Evolutionary conservation across 2,329 filamentous ascomycete species (phyloP), one percentile per base, ranked within the genome.

Genomic region (Neonectria neomacrospora): DNA sequence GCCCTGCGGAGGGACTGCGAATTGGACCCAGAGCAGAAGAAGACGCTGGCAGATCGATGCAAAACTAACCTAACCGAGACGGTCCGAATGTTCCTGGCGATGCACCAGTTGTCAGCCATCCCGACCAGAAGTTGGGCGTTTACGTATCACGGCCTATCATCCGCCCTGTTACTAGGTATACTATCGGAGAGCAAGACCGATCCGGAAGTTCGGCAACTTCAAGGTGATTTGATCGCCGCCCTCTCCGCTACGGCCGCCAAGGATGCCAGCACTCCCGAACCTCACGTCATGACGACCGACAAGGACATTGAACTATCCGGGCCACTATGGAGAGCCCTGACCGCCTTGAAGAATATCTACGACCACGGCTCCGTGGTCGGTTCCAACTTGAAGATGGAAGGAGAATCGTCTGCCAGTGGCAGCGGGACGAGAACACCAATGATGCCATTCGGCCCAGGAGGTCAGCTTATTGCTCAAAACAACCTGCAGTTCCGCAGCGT

Each of bases 121-220:
- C 88, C 88, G 1, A 90, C 88, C 0, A 81, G 88, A 26, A 90
- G 86, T 60, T 90, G 88, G 88, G 88, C 88, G 0, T 90, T 90
- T 64, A 90, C 88, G 1, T 90, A 90, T 61, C 87, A 90, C 69
- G 87, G 88, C 1, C 81, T 90, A 8, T 90, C 88, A 9, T 90
- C 88, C 0, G 88, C 88, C 1, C 81, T 90, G 3, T 79, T 90
- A 3, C 83, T 90, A 9, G 88, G 88, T 16, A 88, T 90, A 54
- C 73, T 90, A 1, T 86, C 85, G 52, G 87, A 90, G 67, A 89
- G 87, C 2, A 89, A 89, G 74, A 80, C 84, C 2, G 87, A 90
- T 63, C 85, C 85, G 0, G 88, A 90, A 70, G 85, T 90, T 2
- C 83, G 87, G 20, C 85, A 88, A 60, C 79, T 90, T 2, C 88